Conservation (phyloP, 805 yeast species). For the Saccharomycopsis schoenii region DNA sequence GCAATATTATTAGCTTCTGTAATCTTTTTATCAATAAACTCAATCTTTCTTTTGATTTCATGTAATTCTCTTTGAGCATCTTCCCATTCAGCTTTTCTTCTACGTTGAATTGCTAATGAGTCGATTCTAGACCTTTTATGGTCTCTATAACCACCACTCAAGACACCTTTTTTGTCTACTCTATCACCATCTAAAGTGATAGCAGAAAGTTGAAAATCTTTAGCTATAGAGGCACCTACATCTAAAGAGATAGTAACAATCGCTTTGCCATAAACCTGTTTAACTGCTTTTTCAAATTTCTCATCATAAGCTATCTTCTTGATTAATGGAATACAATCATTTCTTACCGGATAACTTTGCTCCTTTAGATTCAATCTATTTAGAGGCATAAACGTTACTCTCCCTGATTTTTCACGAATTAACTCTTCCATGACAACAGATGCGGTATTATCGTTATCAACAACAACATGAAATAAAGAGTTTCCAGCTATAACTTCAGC, state of each 20-base stretch:
- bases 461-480: conserved; percentile 79
- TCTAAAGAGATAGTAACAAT: conserved; percentile 65
- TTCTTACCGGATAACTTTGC: conserved; percentile 49
- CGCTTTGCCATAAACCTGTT: conserved; percentile 72
- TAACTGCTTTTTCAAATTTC: conserved; percentile 53
- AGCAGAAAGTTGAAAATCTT: conserved; percentile 51
- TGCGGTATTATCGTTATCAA: conserved; percentile 75
- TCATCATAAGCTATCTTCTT: conserved; percentile 58
- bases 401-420: conserved; percentile 57
- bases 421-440: conserved; percentile 68
- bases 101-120: conserved; percentile 46
- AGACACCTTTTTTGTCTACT: conserved; percentile 72
- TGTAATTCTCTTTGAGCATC: conserved; percentile 31
- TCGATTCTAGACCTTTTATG: conserved; percentile 61
- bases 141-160: conserved; percentile 84
- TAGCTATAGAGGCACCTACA: conserved; percentile 59
- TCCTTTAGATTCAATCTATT: conserved; percentile 44
- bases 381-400: conserved; percentile 87
- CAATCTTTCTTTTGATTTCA: conserved; percentile 30
- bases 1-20: conserved; percentile 39
- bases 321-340: conserved; percentile 63
- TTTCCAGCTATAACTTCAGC: conserved; percentile 86
- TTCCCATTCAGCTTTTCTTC: conserved; percentile 40
- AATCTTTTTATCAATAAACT: conserved; percentile 40
- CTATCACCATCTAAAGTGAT: conserved; percentile 90